Evolutionary conservation across 306 rosid species (phyloP), one percentile per base, ranked within the genome.

Genomic region (Fragaria iinumae): DNA sequence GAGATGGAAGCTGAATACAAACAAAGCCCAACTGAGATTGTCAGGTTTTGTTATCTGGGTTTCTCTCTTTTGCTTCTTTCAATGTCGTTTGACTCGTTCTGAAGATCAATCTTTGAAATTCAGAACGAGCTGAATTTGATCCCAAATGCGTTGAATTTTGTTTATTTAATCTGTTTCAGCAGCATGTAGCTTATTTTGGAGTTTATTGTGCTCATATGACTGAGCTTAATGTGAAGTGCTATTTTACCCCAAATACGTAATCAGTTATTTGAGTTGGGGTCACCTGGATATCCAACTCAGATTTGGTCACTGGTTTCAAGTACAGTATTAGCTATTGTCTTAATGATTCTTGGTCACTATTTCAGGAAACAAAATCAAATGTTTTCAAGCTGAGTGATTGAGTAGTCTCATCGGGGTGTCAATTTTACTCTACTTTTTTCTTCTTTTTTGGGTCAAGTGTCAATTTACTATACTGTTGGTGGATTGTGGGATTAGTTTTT

Each of bases 11-110:
- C 67, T 4, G 80, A 77, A 53, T 48, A 43, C 56, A 59, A 53
- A 27, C 68, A 63, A 1, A 75, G 60, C 79, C 81, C 81, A 77
- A 72, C 84, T 73, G 84, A 79, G 55, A 45, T 79, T 29, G 48
- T 80, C 91, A 89, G 94, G 94, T 89, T 75, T 74, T 14, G 16
- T 41, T 49, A 39, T 72, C 73, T 76, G 77, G 82, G 71, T 71
- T 63, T 67, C 73, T 50, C 17, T 75, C 14, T 69, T 75, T 32
- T 72, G 10, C 69, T 38, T 4, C 27, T 17, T 44, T 66, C 41
- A 21, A 48, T 77, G 11, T 29, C 36, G 43, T 73, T 73, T 55
- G 29, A 21, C 17, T 73, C 43, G 9, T 57, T 59, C 8, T 25
- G 10, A 18, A 43, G 44, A 43, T 74, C 27, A 43, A 1, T 56